Evolutionary conservation across 139 green algal genomes (phyloP), one percentile per base, ranked within the genome.

Genomic region (Nannochloris sp.): DNA sequence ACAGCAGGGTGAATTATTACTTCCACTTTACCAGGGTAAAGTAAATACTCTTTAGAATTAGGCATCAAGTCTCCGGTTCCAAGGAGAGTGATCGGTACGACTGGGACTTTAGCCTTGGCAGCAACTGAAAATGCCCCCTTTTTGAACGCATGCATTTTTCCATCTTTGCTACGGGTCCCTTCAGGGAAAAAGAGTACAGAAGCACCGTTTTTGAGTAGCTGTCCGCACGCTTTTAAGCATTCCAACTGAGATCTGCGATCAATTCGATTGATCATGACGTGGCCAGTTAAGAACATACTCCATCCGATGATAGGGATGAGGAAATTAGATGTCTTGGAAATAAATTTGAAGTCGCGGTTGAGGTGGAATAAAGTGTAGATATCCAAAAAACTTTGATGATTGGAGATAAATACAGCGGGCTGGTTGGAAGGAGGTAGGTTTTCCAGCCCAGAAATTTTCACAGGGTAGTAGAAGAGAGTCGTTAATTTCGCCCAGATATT

Each of bases 251-350:
- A 88, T 35, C 83, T 72, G n/a, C 78, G 77, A 75, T 99, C 93
- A 36, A 90, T 80, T 8, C 93, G 74, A 75, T 97, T 92, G 35
- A 98, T 73, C 70, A 77, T 81, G 1, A 98, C 76, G 73, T 97
- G 90, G 2, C 65, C 93, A 57, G 93, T 99, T 19, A 99, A 76
- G 68, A 90, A 99, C 94, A 99, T 99, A 73, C 61, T 84, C 94
- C 94, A 99, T 25, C 94, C 94, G 19, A 99, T 74, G 69, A 99
- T 93, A 30, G 94, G 94, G 63, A 99, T 97, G 39, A 93, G 58
- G 70, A 99, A 99, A 78, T 92, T 96, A 71, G 64, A 84, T 4
- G 85, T 90, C 72, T 99, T 99, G 69, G 82, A 94, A 38, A 99
- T 92, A 78, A 98, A 99, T 78, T 99, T 98, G 85, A 99, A 95